Conservation (phyloP, 2,329 filamentous ascomycete genomes). For the Ophiostoma tasmaniense region DNA sequence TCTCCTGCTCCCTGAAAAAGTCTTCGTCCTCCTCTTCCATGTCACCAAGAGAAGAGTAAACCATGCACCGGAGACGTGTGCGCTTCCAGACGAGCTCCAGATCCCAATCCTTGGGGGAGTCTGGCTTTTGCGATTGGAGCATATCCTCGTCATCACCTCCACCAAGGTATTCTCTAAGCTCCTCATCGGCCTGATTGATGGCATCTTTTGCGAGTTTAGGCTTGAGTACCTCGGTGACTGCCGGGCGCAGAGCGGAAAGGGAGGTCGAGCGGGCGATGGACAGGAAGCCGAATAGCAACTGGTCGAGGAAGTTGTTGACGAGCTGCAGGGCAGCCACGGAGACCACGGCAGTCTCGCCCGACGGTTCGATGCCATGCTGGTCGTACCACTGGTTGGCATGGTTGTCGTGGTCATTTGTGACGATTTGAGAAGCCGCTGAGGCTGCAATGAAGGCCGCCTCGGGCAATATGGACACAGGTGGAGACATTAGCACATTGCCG, state of each 20-base stretch:
- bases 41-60: slow-evolving; percentile 91
- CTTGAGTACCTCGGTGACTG: slow-evolving; percentile 79
- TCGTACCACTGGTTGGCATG: slow-evolving; percentile 62
- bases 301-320: slow-evolving; percentile 88
- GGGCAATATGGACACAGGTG: slow-evolving; percentile 62
- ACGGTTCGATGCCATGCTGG: slow-evolving; percentile 56
- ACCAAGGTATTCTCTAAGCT: slow-evolving; percentile 74
- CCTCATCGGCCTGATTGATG: slow-evolving; percentile 33
- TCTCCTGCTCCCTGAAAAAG: slow-evolving; percentile 71
- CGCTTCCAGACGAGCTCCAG: slow-evolving; percentile 92
- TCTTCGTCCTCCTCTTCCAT: slow-evolving; percentile 98
- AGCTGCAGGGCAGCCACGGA: slow-evolving; percentile 64
- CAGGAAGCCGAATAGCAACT: slow-evolving; percentile 87
- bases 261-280: slow-evolving; percentile 69
- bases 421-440: slow-evolving; percentile 81
- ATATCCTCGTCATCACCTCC: slow-evolving; percentile 68
- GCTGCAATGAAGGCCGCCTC: slow-evolving; percentile 79
- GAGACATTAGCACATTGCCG: slow-evolving; percentile 52
- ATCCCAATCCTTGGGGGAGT: slow-evolving; percentile 62
- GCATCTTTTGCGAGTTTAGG: slow-evolving; percentile 70
- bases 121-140: slow-evolving; percentile 43
- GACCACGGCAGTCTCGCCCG: slow-evolving; percentile 62
- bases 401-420: slow-evolving; percentile 78
- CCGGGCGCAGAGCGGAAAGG: slow-evolving; percentile 65
- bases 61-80: slow-evolving; percentile 89